phyloP scores from a whole-genome alignment of 1,139 yeast species.

The Diutina rugosa region DNA sequence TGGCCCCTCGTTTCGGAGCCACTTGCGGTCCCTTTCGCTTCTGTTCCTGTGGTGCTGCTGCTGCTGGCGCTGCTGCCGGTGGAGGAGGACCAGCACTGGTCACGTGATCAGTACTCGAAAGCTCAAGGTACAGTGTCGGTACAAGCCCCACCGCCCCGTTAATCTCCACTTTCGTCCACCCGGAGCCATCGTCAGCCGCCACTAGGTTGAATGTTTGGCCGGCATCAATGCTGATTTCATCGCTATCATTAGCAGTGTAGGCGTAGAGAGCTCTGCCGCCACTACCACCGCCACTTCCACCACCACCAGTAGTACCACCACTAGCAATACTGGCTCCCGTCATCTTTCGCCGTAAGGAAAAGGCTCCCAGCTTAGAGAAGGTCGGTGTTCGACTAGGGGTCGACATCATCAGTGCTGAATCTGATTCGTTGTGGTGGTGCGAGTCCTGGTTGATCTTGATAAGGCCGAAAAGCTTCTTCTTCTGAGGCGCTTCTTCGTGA shows the following conservation, averaged over 20 bases:
- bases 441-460: constrained; percentile 15
- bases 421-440: constrained; percentile 3
- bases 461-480: constrained; percentile 45
- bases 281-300: neutral
- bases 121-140: constrained; percentile 72
- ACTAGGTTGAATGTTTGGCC: constrained; percentile 53
- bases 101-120: constrained; percentile 9
- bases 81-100: neutral
- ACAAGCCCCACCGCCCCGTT: constrained; percentile 58
- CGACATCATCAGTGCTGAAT: neutral
- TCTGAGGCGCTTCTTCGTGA: constrained; percentile 18
- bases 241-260: constrained; percentile 61
- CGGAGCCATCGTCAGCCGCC: constrained; percentile 76
- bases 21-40: constrained; percentile 65
- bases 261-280: constrained; percentile 48
- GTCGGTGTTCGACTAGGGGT: constrained; percentile 12
- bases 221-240: constrained; percentile 50
- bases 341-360: neutral
- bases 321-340: neutral
- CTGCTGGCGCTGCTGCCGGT: neutral
- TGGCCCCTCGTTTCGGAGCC: constrained; percentile 75
- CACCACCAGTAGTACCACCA: neutral
- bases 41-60: constrained; percentile 6
- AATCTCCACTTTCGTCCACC: constrained; percentile 63
- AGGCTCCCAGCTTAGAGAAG: neutral